Evolutionary conservation across 768 basidiomycete species (phyloP), one percentile per base, ranked within the genome.

Genomic region (Agrocybe pediades): DNA sequence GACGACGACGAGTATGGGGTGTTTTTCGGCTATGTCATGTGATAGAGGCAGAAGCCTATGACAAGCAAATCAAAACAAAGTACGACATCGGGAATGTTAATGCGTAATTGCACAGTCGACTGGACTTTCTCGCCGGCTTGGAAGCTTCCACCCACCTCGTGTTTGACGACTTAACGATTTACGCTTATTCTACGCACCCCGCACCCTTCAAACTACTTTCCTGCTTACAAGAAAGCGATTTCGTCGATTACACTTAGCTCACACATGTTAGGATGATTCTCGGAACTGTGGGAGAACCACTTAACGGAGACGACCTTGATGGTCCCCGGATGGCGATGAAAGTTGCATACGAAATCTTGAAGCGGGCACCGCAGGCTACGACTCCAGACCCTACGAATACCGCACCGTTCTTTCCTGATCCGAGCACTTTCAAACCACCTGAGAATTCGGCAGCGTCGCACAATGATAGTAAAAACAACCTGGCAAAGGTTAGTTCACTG

Each of bases 391-490:
- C 54, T 4, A 54, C 53, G 6, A 56, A 53, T 41, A 56, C 64
- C 26, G 54, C 56, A 6, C 66, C 69, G 6, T 66, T 64, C 24
- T 69, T 68, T 42, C 63, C 63, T 8, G 65, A 68, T 39, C 68
- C 68, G 8, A 62, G 47, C 24, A 52, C 55, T 2, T 51, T 59
- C 13, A 60, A 30, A 44, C 25, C 51, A n/a, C 46, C 56, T n/a
- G 24, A 30, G 24, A 8, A 36, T 30, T 29, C 55, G 9, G 33
- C 6, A 13, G 13, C 33, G 3, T 36, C 33, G 33, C 13, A 36
- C 11, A 13, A 36, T 36, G 46, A 55, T 24, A 39, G 36, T 19
- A 55, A 50, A 21, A 52, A 55, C 23, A 39, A 54, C 46, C 39
- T 69, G 20, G 58, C 64, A 13, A 70, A 66, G 62, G 70, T 69